Conservation (phyloP, 1,284 basidiomycete species). For the Tilletia indica region DNA sequence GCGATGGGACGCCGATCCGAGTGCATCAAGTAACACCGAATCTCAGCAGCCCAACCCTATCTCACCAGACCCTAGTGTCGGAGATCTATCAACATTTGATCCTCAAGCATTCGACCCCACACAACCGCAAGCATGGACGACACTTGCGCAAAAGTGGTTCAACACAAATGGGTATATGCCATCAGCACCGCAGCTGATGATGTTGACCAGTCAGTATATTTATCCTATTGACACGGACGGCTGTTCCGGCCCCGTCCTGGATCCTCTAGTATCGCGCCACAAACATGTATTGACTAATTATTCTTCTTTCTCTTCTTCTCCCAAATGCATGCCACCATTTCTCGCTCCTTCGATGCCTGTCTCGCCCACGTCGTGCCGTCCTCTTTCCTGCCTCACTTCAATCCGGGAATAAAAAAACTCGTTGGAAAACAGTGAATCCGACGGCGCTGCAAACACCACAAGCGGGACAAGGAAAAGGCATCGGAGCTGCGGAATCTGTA, state of each 20-base stretch:
- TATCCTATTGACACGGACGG: background rate
- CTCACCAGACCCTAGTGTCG: background rate
- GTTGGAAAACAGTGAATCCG: background rate
- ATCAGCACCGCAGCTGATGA: slow-evolving; percentile 7
- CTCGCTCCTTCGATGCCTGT: background rate
- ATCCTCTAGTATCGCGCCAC: background rate
- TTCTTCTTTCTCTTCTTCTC: background rate
- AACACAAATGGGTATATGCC: slow-evolving; percentile 18
- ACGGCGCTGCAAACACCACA: background rate
- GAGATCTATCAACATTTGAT: slow-evolving; percentile 17
- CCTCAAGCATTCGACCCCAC: slow-evolving; percentile 11
- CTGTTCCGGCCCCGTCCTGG: background rate
- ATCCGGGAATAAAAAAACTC: background rate
- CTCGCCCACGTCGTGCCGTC: no score
- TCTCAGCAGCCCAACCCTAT: background rate
- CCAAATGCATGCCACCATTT: no score
- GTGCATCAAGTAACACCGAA: background rate
- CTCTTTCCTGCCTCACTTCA: background rate
- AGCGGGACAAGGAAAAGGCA: background rate
- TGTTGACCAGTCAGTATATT: slow-evolving; percentile 8
- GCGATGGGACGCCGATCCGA: no score
- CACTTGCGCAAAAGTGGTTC: background rate
- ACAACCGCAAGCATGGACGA: background rate
- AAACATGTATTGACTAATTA: slow-evolving; percentile 6
- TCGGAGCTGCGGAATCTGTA: background rate